A percentile compares a stretch with the other conserved stretches of the same genome.
phyloP scores from a whole-genome alignment of 2,329 filamentous ascomycete genomes.

The Didymella exigua region DNA sequence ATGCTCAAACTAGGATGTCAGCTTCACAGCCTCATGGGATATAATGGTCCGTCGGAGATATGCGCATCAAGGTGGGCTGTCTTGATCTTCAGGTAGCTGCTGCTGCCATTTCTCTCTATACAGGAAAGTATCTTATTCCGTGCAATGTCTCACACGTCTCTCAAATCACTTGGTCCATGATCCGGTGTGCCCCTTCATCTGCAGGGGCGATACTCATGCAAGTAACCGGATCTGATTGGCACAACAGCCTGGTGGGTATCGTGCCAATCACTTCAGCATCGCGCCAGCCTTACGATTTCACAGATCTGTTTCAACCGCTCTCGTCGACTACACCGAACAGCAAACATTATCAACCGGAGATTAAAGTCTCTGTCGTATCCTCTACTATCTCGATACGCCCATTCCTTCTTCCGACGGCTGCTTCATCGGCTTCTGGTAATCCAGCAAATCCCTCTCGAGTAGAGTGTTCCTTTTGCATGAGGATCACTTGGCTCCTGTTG shows the following conservation, averaged over 20 bases:
- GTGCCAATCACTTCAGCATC: conserved; percentile 2
- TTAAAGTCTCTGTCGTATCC: background rate
- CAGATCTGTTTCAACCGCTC: conserved; percentile 2
- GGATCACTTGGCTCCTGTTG: background rate
- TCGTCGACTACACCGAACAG: background rate
- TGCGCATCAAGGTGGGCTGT: no score
- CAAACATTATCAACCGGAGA: background rate
- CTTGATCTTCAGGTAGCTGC: background rate
- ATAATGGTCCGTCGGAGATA: background rate
- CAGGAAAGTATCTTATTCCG: background rate
- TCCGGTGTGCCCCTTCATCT: background rate
- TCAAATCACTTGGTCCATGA: background rate
- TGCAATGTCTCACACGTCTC: background rate
- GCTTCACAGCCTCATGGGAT: background rate
- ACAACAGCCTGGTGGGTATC: background rate
- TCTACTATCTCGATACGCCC: background rate
- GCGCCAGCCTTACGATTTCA: background rate
- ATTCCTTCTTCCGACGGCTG: background rate
- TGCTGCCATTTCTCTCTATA: background rate
- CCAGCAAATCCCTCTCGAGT: background rate
- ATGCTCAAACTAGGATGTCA: background rate
- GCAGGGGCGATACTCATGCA: background rate
- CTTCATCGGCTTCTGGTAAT: background rate
- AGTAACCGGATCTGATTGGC: conserved; percentile 1
- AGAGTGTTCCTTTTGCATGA: background rate